Evolutionary conservation across 331 rosid species (phyloP).

Genomic region (Rosa hybrid): DNA sequence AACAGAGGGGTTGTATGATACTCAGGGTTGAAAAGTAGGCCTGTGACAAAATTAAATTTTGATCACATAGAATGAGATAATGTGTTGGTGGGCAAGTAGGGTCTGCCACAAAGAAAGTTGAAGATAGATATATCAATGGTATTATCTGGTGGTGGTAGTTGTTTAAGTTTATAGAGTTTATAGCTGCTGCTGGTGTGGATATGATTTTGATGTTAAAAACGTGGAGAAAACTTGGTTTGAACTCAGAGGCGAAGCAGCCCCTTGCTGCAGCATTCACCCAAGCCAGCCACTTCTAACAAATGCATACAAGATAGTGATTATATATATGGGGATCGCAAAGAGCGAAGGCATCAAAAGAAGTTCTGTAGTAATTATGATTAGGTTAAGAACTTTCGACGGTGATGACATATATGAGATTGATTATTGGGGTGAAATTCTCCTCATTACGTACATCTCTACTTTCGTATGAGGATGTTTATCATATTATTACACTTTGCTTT

Average conservation of each 20-base stretch:
- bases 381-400: neutral
- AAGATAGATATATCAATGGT: slow-evolving; percentile 38
- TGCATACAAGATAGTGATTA: neutral
- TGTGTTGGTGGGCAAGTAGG: slow-evolving; percentile 31
- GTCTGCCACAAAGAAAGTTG: slow-evolving; percentile 34
- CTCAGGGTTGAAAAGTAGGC: neutral
- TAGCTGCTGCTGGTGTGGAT: slow-evolving; percentile 12
- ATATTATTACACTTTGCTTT: neutral
- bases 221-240: slow-evolving; percentile 23
- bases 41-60: slow-evolving; percentile 8
- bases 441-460: neutral
- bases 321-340: neutral
- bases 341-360: neutral
- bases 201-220: slow-evolving; percentile 37
- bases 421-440: neutral
- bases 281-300: neutral
- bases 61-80: neutral
- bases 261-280: neutral
- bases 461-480: neutral
- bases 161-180: neutral
- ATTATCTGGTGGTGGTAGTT: slow-evolving; percentile 18
- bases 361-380: neutral
- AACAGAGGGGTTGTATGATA: neutral
- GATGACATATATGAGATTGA: neutral
- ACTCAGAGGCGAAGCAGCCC: neutral